Conservation (phyloP, 192 early-diverging fungal species). For the Pilobolus umbonatus region DNA sequence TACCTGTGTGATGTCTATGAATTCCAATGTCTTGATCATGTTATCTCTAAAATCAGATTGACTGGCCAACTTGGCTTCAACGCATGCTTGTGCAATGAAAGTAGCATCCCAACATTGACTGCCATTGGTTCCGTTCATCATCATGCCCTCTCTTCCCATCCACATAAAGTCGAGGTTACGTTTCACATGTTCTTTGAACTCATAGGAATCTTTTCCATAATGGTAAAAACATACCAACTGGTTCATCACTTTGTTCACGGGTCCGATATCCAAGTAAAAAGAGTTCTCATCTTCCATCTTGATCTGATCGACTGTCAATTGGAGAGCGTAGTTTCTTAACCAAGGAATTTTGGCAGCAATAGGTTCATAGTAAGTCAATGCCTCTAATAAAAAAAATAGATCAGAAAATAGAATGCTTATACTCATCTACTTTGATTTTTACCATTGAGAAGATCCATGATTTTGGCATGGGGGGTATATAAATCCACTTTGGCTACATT, state of each 20-base stretch:
- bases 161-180: constrained; percentile 86
- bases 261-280: constrained; percentile 83
- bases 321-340: constrained; percentile 64
- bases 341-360: constrained; percentile 45
- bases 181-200: constrained; percentile 69
- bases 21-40: constrained; percentile 68
- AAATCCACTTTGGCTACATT: constrained; percentile 79
- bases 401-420: constrained; percentile 13
- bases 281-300: constrained; percentile 89
- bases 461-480: constrained; percentile 76
- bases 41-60: constrained; percentile 62
- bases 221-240: constrained; percentile 83
- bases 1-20: constrained; percentile 76
- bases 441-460: constrained; percentile 75
- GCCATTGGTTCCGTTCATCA: constrained; percentile 95
- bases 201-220: constrained; percentile 77
- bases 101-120: constrained; percentile 96
- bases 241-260: constrained; percentile 93
- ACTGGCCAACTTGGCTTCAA: constrained; percentile 74
- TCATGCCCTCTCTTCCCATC: constrained; percentile 87
- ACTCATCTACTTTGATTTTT: neutral
- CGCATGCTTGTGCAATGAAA: constrained; percentile 78
- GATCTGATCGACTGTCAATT: constrained; percentile 75
- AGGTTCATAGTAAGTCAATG: constrained; percentile 70
- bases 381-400: constrained; percentile 29